phyloP scores from a whole-genome alignment of 495 filamentous ascomycete species.

The Aspergillus homomorphus region DNA sequence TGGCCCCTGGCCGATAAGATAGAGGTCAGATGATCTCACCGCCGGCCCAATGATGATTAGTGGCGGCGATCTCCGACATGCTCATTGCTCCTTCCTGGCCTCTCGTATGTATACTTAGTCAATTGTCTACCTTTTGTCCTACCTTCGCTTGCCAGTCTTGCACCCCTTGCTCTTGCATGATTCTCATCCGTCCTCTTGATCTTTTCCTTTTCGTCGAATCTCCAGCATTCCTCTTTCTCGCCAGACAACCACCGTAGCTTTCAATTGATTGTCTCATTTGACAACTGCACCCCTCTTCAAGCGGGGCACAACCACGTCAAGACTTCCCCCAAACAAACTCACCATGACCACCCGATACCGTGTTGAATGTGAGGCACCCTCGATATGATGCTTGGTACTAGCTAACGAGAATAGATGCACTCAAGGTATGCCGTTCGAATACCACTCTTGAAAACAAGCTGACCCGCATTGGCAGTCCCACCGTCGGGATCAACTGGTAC shows the following conservation, averaged over 20 bases:
- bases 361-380: conserved; percentile 68
- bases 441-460: conserved; percentile 17
- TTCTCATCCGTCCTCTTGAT: neutral
- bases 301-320: neutral
- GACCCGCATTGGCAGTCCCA: conserved; percentile 55
- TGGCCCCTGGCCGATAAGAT: neutral
- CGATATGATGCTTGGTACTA: conserved; percentile 16
- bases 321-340: neutral
- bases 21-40: neutral
- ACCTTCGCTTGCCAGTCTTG: neutral
- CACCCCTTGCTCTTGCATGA: neutral
- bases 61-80: neutral
- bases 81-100: neutral
- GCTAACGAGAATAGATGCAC: conserved; percentile 67
- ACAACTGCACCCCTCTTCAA: no score
- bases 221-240: no score
- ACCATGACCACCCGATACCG: conserved; percentile 87
- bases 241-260: no score
- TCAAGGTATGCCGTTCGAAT: conserved; percentile 52
- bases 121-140: neutral
- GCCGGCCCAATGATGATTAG: neutral
- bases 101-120: neutral
- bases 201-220: neutral
- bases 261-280: no score
- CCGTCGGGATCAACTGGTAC: conserved; percentile 81